Conservation (phyloP, 2,329 filamentous ascomycete species). For the Paracoccidioides lutzii region DNA sequence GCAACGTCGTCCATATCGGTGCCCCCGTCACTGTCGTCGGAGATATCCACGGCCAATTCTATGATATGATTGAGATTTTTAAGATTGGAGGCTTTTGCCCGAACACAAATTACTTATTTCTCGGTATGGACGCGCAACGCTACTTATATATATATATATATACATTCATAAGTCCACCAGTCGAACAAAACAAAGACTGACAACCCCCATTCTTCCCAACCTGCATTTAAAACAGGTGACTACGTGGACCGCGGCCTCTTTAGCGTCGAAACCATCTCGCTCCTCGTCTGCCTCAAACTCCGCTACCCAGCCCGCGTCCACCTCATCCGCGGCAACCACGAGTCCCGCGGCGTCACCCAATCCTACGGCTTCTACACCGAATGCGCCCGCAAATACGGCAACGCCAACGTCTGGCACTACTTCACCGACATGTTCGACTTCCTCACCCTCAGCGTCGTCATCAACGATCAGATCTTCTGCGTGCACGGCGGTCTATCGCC, state of each 20-base stretch:
- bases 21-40: conserved; percentile 95
- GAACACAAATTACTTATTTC: conserved; percentile 95
- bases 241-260: conserved; percentile 98
- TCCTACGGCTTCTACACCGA: conserved; percentile 99
- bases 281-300: conserved; percentile 92
- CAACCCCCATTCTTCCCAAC: too few relatives aligned
- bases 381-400: conserved; percentile 94
- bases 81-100: conserved; percentile 95
- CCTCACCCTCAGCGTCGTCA: conserved; percentile 88
- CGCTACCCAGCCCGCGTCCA: conserved; percentile 93
- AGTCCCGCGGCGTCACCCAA: conserved; percentile 93
- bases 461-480: conserved; percentile 98
- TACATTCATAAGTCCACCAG: too few relatives aligned
- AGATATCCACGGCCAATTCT: conserved; percentile 98
- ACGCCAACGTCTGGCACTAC: conserved; percentile 97
- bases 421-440: conserved; percentile 99
- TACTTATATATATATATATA: too few relatives aligned
- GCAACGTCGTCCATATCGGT: conserved; percentile 94
- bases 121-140: conserved; percentile 65
- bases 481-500: conserved; percentile 86
- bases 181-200: too few relatives aligned
- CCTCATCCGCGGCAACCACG: conserved; percentile 93
- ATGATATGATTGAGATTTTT: conserved; percentile 98
- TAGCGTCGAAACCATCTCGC: conserved; percentile 95
- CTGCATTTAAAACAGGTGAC: too few relatives aligned